Base-by-base conservation (phyloP, 805 yeast genomes). In the Candida pseudoglaebosa region DNA sequence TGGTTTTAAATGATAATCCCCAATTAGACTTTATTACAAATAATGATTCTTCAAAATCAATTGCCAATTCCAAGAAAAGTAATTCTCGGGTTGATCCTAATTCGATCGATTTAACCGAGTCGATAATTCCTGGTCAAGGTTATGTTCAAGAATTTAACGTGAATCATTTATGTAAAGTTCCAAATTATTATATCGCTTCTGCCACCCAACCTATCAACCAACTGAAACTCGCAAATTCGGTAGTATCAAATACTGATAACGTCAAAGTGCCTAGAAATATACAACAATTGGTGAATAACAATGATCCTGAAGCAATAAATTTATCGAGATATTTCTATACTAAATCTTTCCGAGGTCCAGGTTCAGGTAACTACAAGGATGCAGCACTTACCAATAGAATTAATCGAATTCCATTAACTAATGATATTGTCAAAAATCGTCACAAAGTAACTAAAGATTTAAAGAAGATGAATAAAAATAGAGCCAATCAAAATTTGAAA, bases 291-390 rank as follows among this genome's bases (percentile, higher is more conserved):
- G 59, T 58, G 4, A 51, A 56, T 32, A 63, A 54, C 43, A 60
- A 57, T 37, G 71, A 67, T 39, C 59, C 53, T 42, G 72, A 67
- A 36, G 54, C 56, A 17, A 52, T 52, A 44, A 59, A 59, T 40
- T 55, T 57, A 34, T 53, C 63, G 28, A 67, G 63, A 44, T 68
- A 68, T 46, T 67, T 56, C 45, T 68, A 67, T 43, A 56, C 61
- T 16, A 65, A 65, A 43, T 56, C 61, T 24, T 66, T 65, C 39
- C 54, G 73, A 33, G 74, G 74, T 1, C 73, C 72, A 2, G 74
- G 74, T 2, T 61, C 67, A 32, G 73, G 74, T 2, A 68, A 67
- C 41, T 68, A 65, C 46, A 68, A 68, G 44, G 74, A 68, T 47
- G 71, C 70, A 1, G 62, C 71, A 2, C 45, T 68, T 29, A 60